Base-by-base conservation (phyloP, 2,329 filamentous ascomycete genomes). In the Paraphaeosphaeria sporulosa region DNA sequence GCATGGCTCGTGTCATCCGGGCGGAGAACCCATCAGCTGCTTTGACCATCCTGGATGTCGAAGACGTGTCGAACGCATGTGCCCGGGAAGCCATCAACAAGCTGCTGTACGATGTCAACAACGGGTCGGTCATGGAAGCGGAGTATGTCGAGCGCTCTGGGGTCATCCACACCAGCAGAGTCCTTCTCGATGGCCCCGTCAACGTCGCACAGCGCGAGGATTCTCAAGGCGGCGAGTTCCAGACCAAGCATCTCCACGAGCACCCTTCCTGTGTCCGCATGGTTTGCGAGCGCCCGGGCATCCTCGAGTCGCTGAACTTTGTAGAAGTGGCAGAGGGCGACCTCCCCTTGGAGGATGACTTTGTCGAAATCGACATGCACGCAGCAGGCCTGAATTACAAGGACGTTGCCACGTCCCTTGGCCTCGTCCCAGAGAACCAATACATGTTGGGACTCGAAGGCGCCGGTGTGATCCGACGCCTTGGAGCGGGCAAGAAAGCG, bases 291-390 rank as follows among this genome's bases (percentile, higher is more conserved):
- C 42, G 42, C 17, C 17, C 19, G 10, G 42, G 42, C 12, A 46
- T 23, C 19, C 17, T 46, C 42, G 42, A 46, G 10, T 46, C 42
- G 10, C 12, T 46, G 19, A 25, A 17, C 19, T 46, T 19, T 25
- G 10, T 19, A 4, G 42, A 46, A 23, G 42, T 46, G 6, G 42
- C n/a, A 4, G 17, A 19, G 10, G 42, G 19, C 10, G 42, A 46
- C 17, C 17, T 40, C 8, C 36, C 36, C 36, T 40, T 40, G 36
- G 36, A n/a, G 17, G 36, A 40, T 7, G 17, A 40, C 36, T 32
- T 32, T 32, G 48, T 60, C 23, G 52, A 77, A 51, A 59, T 77
- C 40, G 65, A 70, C 32, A 64, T 71, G 30, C 73, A 71, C 25
- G 59, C 62, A 4, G 56, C 32, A 1, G 57, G 56, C 47, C 36